Evolutionary conservation across 202 grass and related monocot species (phyloP).

Genomic region (Schoenoplectus triqueter): DNA sequence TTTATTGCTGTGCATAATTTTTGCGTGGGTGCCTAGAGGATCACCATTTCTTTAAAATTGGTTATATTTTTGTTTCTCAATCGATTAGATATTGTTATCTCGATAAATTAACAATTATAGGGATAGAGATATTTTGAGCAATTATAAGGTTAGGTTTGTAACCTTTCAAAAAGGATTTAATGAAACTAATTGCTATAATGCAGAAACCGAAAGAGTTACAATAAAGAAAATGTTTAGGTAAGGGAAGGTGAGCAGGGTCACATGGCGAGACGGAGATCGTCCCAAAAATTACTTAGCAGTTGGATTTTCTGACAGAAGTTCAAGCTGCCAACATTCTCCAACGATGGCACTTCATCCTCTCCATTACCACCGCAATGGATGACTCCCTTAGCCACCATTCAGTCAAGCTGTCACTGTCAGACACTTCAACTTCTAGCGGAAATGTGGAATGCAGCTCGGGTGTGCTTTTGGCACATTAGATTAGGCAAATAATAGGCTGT

Average conservation of each 20-base stretch:
- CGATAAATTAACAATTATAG: too few species aligned
- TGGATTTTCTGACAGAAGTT: slow-evolving; percentile 19
- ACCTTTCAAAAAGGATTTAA: background rate
- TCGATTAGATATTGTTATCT: too few species aligned
- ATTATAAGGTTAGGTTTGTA: background rate
- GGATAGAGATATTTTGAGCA: background rate
- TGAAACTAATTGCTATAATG: background rate
- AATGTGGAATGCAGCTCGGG: background rate
- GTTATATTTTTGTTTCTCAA: too few species aligned
- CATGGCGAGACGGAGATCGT: slow-evolving; percentile 8
- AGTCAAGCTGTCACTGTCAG: background rate
- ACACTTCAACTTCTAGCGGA: background rate
- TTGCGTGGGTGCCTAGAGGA: background rate
- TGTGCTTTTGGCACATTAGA: background rate
- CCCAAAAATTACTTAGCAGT: slow-evolving; percentile 4
- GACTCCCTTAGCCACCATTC: background rate
- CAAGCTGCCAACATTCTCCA: background rate
- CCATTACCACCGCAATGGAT: background rate
- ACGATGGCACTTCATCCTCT: background rate
- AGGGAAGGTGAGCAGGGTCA: background rate
- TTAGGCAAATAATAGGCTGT: background rate
- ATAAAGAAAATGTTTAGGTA: slow-evolving; percentile 15
- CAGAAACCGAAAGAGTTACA: background rate
- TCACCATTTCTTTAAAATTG: too few species aligned
- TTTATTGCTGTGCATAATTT: too few species aligned